Percentiles rank a stretch among this genome's conserved stretches.
Evolutionary conservation across 352 stramenopile genomes (phyloP).

Genomic region (Globisporangium lucens): DNA sequence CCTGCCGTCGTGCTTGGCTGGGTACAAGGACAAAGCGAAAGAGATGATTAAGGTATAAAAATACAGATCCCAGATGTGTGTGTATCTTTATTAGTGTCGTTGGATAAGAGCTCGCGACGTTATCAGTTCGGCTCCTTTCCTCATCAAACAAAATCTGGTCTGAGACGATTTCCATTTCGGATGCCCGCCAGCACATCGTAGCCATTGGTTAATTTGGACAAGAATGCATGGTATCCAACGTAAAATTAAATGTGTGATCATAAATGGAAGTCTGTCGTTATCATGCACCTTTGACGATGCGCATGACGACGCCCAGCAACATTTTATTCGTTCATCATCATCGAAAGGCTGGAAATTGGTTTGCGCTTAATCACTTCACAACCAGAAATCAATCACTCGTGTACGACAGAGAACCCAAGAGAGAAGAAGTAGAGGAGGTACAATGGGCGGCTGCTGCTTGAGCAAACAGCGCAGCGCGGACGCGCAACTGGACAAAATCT

Average conservation of each 20-base stretch:
- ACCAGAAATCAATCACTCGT: background rate
- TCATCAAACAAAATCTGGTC: background rate
- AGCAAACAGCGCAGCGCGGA: constrained; percentile 12
- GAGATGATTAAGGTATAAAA: background rate
- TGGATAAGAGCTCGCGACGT: background rate
- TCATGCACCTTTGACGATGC: background rate
- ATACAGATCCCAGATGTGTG: background rate
- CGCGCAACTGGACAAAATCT: constrained; percentile 32
- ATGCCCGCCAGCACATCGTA: background rate
- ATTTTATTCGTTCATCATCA: background rate
- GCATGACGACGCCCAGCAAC: background rate
- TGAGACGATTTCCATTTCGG: background rate
- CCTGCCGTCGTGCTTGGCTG: background rate
- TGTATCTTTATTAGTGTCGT: background rate
- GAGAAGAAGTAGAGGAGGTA: background rate
- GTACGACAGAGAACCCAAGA: background rate
- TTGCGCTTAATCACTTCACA: background rate
- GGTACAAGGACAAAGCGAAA: background rate
- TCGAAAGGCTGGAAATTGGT: background rate
- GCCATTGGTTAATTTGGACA: background rate
- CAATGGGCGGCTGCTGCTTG: background rate
- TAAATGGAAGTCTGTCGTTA: background rate
- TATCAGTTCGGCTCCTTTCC: background rate
- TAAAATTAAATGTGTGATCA: background rate
- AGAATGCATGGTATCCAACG: background rate